phyloP scores from a whole-genome alignment of 805 yeast species.

The Wickerhamia fluorescens region DNA sequence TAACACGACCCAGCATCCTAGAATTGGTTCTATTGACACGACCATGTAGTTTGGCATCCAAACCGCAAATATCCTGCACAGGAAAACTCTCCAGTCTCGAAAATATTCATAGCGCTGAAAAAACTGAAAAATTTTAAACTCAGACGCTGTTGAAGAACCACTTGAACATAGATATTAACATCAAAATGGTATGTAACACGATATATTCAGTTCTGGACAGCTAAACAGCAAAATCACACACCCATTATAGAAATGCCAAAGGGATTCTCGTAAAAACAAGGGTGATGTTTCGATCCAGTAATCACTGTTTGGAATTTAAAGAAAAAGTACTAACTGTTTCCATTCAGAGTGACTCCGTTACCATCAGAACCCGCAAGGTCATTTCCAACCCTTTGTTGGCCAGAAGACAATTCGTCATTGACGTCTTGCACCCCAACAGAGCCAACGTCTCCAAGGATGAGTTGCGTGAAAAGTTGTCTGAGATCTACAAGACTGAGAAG shows the following conservation, averaged over 20 bases:
- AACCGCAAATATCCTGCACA: no score
- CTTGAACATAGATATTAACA: no score
- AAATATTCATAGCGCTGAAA: no score
- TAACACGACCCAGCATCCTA: no score
- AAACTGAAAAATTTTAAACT: no score
- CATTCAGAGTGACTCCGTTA: slow-evolving; percentile 93
- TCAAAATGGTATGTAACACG: slow-evolving; percentile 15
- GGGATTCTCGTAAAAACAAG: no score
- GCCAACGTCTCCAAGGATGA: slow-evolving; percentile 99
- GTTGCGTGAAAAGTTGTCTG: slow-evolving; percentile 90
- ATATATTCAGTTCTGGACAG: no score
- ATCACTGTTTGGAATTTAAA: no score
- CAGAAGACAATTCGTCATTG: slow-evolving; percentile 99
- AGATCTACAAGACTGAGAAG: slow-evolving; percentile 84
- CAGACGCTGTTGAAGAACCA: no score
- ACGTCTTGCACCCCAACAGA: slow-evolving; percentile 98
- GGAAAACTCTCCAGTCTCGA: no score
- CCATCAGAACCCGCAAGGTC: slow-evolving; percentile 99
- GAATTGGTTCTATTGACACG: no score
- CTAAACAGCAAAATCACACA: not conserved
- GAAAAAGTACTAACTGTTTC: slow-evolving; percentile 20
- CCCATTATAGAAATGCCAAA: not conserved
- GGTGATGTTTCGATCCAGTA: not conserved
- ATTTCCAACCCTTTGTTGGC: slow-evolving; percentile 98
- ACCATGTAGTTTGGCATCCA: no score